A percentile compares a stretch with the other conserved stretches of the same genome.
These are phyloP conservation scores for Aphanomyces cochlioides DNA, from an alignment of 352 stramenopile genomes.

Conservation along the genomic window DNA sequence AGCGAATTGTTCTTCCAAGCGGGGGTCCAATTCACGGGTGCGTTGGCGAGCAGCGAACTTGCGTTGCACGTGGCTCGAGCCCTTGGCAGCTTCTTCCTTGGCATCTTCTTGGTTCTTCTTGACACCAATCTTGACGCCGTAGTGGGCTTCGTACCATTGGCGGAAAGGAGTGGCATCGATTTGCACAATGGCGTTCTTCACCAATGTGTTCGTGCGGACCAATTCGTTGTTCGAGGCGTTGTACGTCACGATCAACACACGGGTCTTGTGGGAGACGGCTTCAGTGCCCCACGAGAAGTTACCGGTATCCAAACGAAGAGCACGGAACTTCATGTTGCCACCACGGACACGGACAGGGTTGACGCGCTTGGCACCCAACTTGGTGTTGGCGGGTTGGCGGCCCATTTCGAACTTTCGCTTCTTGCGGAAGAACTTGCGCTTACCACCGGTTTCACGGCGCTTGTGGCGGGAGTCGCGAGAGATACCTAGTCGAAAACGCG, in stretches of 20 bases:
- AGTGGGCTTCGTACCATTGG: constrained; percentile 99
- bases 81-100: constrained; percentile 86
- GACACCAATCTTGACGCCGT: constrained; percentile 89
- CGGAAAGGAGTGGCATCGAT: constrained; percentile 99
- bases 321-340: constrained; percentile 98
- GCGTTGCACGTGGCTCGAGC: constrained; percentile 89
- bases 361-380: constrained; percentile 97
- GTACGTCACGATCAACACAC: constrained; percentile 99
- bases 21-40: constrained; percentile 88
- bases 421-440: constrained; percentile 97
- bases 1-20: constrained; percentile 96
- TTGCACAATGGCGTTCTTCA: constrained; percentile 98
- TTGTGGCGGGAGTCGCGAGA: constrained; percentile 99
- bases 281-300: constrained; percentile 99
- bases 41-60: constrained; percentile 94
- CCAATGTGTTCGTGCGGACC: constrained; percentile 99
- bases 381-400: constrained; percentile 97
- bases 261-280: constrained; percentile 96
- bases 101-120: constrained; percentile 73
- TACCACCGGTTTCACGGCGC: constrained; percentile 98
- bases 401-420: constrained; percentile 99
- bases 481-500: constrained; percentile 88
- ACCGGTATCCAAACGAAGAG: constrained; percentile 96
- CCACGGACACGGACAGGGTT: constrained; percentile 94
- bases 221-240: constrained; percentile 99